phyloP scores from a whole-genome alignment of 1,284 basidiomycete genomes.

The Ganoderma leucocontextum region DNA sequence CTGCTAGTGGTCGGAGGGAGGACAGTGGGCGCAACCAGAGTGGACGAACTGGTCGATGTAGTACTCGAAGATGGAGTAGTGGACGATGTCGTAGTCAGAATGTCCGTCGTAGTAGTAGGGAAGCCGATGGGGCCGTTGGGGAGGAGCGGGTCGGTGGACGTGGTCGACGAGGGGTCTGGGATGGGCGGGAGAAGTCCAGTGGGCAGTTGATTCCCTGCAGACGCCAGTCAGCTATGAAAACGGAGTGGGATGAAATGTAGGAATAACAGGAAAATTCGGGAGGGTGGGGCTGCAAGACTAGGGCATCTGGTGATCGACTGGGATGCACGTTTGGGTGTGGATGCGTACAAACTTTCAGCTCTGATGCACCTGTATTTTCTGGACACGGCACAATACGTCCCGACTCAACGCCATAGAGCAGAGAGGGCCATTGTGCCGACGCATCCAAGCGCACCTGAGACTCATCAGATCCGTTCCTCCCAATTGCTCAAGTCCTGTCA shows the following conservation, averaged over 20 bases:
- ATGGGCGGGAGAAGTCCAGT: neutral
- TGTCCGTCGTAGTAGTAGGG: neutral
- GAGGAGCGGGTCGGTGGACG: neutral
- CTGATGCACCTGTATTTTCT: too few species aligned
- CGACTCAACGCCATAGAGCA: too few species aligned
- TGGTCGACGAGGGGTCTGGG: neutral
- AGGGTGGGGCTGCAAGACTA: neutral
- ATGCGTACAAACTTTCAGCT: too few species aligned
- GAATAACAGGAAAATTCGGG: neutral
- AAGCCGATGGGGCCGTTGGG: neutral
- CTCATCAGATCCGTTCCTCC: too few species aligned
- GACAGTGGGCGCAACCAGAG: slow-evolving; percentile 10
- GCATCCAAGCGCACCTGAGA: too few species aligned
- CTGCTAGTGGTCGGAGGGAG: slow-evolving; percentile 14
- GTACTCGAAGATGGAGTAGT: slow-evolving; percentile 13
- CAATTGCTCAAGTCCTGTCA: too few species aligned
- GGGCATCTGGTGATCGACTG: neutral
- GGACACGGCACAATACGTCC: too few species aligned
- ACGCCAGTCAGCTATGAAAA: neutral
- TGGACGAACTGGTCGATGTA: slow-evolving; percentile 13
- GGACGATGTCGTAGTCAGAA: slow-evolving; percentile 3
- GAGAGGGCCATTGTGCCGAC: too few species aligned
- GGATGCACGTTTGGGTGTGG: neutral
- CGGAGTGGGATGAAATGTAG: neutral
- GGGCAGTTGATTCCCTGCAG: neutral